Base-by-base conservation (phyloP, 2,329 filamentous ascomycete species). In the Aspergillus felis region DNA sequence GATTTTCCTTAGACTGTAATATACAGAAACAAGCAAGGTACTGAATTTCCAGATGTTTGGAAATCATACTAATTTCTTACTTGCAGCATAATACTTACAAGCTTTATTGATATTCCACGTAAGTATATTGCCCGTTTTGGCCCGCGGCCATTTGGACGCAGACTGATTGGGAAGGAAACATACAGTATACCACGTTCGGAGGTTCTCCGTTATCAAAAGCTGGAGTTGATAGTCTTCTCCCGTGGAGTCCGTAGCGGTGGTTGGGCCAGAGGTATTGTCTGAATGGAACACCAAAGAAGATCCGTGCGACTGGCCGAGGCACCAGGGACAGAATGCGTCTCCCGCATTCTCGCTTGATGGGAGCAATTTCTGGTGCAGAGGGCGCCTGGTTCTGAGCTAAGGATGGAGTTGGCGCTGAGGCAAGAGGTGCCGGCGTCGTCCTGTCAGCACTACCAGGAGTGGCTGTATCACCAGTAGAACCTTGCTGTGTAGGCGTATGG, bases 291-390 rank as follows among this genome's bases (percentile, higher is more conserved):
- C 74, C 73, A 60, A 82, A 79, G 55, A 80, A 77, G n/a, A 61
- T 68, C 61, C 68, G 69, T 55, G 76, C 74, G 48, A 83, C 71
- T 57, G 68, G 68, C n/a, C 71, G 71, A 57, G 78, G 78, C 50
- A 80, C 66, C 47, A 79, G 54, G 28, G 70, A 73, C 47, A 79
- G 64, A 51, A 81, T 71, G 53, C 69, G 72, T 54, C 67, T 62
- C 56, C 78, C 78, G 63, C 77, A 79, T 68, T 70, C 68, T 64
- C 74, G 75, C 70, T 75, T 79, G 58, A 78, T 76, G 58, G 67
- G 64, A 62, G 69, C 69, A 63, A 73, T 68, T 61, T 75, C 70
- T 58, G 69, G 52, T 49, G 56, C 60, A 48, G 70, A 69, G 51
- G 64, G 66, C 20, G 51, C 57, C 57, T 51, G 60, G 50, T 61